Percentiles rank a stretch among this genome's conserved stretches.
These are phyloP conservation scores for Plasmodium blacklocki DNA, from an alignment of 169 alveolate genomes.

Conservation along the genomic window DNA sequence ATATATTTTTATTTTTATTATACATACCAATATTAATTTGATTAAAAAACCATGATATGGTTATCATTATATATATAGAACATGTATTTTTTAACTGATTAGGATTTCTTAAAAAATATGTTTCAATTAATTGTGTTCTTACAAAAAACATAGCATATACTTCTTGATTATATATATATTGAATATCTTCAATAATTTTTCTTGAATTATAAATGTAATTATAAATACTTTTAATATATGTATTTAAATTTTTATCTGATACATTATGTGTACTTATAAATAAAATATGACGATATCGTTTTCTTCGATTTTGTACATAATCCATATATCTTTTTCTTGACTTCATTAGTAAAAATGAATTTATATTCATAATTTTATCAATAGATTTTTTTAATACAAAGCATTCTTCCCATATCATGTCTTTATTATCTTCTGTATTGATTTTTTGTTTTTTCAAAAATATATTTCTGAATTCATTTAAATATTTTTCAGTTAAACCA, in stretches of 20 bases:
- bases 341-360: background rate
- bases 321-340: background rate
- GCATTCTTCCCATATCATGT: background rate
- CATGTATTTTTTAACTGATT: conserved; percentile 8
- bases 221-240: conserved; percentile 7
- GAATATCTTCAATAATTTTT: background rate
- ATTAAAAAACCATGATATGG: conserved; percentile 66
- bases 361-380: background rate
- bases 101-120: conserved; percentile 19
- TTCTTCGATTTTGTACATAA: background rate
- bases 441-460: background rate
- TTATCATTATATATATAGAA: conserved; percentile 22
- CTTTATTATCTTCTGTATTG: background rate
- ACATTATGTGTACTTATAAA: background rate
- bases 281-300: background rate
- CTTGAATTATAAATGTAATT: background rate
- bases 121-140: conserved; percentile 4
- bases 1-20: conserved; percentile 17
- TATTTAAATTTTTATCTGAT: background rate
- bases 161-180: conserved; percentile 19
- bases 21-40: conserved; percentile 48
- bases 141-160: background rate
- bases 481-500: background rate
- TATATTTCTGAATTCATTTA: background rate
- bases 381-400: background rate